Base-by-base conservation (phyloP, 371 early-diverging fungal species). In the Haplosporangium sp. region DNA sequence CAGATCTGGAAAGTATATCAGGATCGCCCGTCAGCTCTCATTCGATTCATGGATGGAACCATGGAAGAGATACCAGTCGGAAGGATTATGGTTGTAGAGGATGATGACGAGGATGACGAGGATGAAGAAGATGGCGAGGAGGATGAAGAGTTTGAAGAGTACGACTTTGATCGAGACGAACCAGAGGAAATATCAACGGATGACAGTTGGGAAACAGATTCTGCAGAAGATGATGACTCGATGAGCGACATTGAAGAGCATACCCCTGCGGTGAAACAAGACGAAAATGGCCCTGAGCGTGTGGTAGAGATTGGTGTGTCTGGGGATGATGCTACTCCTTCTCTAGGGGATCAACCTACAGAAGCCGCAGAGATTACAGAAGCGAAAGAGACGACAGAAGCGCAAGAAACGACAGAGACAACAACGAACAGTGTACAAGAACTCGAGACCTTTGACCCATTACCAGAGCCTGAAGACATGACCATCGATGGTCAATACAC, bases 21-120 rank as follows among this genome's bases (percentile, higher is more conserved):
- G 13, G 82, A 83, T 54, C 82, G 82, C 6, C 71, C 75, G 8
- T n/a, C 63, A 38, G 83, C 73, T 5, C 57, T 69, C 8, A 67
- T 85, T 20, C 77, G 81, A 6, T 83, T 85, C 65, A 70, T 83
- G 64, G 79, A 72, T 55, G 81, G 83, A 1, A 71, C 68, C 13
- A 54, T 47, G 6, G 82, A 59, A 1, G 69, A 79, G 29, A 62
- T 83, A 20, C 64, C 82, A 16, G 81, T 84, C 1, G 74, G 82
- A 10, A 62, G 82, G 48, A 72, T 84, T 12, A 74, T 84, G 73
- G 74, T 80, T 0, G 52, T 83, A 6, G 77, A 80, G 23, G 66
- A 65, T 5, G 79, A 80, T 42, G 73, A 72, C 2, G 77, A 69
- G 4, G 72, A 67, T 14, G 73, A 64, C 7, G 58, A 74, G 6